phyloP scores from a whole-genome alignment of 2,329 filamentous ascomycete genomes.

The Lachnellula hyalina region DNA sequence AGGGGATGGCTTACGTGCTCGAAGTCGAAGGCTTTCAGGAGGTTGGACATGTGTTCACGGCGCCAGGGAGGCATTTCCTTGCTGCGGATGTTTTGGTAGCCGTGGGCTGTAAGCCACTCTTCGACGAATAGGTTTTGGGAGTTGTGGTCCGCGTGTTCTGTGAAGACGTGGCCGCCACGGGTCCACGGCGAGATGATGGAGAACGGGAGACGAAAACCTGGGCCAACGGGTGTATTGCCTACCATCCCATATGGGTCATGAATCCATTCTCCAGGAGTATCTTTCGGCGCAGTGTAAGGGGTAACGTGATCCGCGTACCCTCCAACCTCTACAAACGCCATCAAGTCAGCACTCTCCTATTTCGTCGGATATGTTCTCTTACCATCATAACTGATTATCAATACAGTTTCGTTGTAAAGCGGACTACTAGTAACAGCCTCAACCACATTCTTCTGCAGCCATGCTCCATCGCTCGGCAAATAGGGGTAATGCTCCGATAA shows the following conservation, averaged over 20 bases:
- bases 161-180: slow-evolving; percentile 47
- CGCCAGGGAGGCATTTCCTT: slow-evolving; percentile 40
- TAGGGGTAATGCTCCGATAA: slow-evolving; percentile 49
- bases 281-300: slow-evolving; percentile 44
- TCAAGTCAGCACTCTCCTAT: slow-evolving; percentile 44
- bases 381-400: slow-evolving; percentile 46
- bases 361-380: slow-evolving; percentile 32
- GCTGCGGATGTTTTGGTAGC: slow-evolving; percentile 33
- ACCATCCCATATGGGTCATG: slow-evolving; percentile 39
- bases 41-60: slow-evolving; percentile 41
- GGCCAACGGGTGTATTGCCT: slow-evolving; percentile 39
- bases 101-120: slow-evolving; percentile 18
- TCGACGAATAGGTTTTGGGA: slow-evolving; percentile 45
- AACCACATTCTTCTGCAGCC: slow-evolving; percentile 46
- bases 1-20: slow-evolving; percentile 29
- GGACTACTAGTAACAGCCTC: slow-evolving; percentile 45
- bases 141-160: slow-evolving; percentile 49
- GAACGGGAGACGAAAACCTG: slow-evolving; percentile 46
- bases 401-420: slow-evolving; percentile 42
- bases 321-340: slow-evolving; percentile 43
- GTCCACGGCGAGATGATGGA: slow-evolving; percentile 53
- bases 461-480: slow-evolving; percentile 46
- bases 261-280: slow-evolving; percentile 50
- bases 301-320: slow-evolving; percentile 47
- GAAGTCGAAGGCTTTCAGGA: slow-evolving; percentile 42